Base-by-base conservation (phyloP, 805 yeast species). In the Candida gorgasii region DNA sequence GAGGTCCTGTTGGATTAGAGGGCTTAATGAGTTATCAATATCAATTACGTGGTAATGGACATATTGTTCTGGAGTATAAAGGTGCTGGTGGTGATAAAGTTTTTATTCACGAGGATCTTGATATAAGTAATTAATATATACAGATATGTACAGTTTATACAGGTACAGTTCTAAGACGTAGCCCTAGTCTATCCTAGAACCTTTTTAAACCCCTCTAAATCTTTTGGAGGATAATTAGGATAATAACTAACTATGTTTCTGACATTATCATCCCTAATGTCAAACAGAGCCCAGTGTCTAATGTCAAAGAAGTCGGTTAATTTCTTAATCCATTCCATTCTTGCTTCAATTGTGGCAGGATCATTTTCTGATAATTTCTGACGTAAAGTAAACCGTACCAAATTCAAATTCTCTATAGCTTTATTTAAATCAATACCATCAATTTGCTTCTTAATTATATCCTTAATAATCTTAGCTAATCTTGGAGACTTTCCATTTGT, bases 1-100 rank as follows among this genome's bases (percentile, higher is more conserved):
- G 99, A 57, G 99, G 99, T 2, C 99, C 99, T 12, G 98, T 93
- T 24, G 99, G 99, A 2, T 74, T 93, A 23, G 99, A 93, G 60
- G 99, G 99, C 1, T 74, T 93, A 51, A 95, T 92, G 61, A 87
- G 95, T 54, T 93, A 93, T 64, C 98, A 93, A 65, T 93, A 93
- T 62, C 93, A 89, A 61, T 68, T 93, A 48, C 78, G 86, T 64
- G 99, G 99, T 32, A 72, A 80, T 52, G 99, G 99, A 4, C 99
- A 93, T 61, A 73, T 92, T 43, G 98, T 86, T 1, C 83, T 89
- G 37, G 97, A 89, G 56, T 95, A 93, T 59, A 72, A 82, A 18
- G 98, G 98, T 18, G 96, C 89, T 15, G 98, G 98, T 28, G 99
- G 99, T 18, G 58, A 75, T 7, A 81, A 79, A 61, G 79, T 75